Evolutionary conservation across 495 filamentous ascomycete genomes (phyloP).

Genomic region (Penicillium soppii): DNA sequence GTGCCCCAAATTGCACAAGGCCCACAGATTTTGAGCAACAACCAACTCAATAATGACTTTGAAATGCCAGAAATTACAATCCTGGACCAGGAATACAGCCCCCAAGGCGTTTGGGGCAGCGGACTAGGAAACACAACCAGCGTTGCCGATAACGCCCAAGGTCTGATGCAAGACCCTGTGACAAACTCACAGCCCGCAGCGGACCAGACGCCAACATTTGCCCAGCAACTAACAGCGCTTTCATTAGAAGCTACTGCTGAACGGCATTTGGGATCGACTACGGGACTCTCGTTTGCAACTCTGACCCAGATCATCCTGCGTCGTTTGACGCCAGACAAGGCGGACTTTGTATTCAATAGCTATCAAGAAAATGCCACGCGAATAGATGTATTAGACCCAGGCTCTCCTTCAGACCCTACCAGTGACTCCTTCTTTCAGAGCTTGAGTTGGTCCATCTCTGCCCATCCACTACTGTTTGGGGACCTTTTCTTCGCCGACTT

Average conservation of each 20-base stretch:
- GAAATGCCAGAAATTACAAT: neutral
- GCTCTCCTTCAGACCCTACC: constrained; percentile 7
- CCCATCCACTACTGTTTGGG: constrained; percentile 18
- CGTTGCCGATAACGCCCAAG: neutral
- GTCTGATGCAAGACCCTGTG: constrained; percentile 14
- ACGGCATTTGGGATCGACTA: constrained; percentile 38
- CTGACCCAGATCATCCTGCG: constrained; percentile 41
- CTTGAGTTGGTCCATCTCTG: constrained; percentile 16
- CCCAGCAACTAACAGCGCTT: constrained; percentile 30
- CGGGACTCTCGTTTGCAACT: constrained; percentile 36
- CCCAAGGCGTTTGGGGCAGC: neutral
- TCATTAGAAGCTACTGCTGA: constrained; percentile 41
- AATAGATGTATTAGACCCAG: neutral
- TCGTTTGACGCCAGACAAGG: constrained; percentile 46
- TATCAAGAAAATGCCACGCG: constrained; percentile 7
- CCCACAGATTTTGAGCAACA: neutral
- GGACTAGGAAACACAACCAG: neutral
- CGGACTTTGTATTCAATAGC: constrained; percentile 36
- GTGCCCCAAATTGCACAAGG: neutral
- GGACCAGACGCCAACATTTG: constrained; percentile 17
- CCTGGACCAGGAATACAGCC: neutral
- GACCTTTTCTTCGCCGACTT: constrained; percentile 4
- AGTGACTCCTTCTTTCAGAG: constrained; percentile 15
- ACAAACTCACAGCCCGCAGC: constrained; percentile 1
- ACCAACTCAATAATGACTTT: neutral